Evolutionary conservation across 2,329 filamentous ascomycete species (phyloP).

Genomic region (Xylariaceae sp.): DNA sequence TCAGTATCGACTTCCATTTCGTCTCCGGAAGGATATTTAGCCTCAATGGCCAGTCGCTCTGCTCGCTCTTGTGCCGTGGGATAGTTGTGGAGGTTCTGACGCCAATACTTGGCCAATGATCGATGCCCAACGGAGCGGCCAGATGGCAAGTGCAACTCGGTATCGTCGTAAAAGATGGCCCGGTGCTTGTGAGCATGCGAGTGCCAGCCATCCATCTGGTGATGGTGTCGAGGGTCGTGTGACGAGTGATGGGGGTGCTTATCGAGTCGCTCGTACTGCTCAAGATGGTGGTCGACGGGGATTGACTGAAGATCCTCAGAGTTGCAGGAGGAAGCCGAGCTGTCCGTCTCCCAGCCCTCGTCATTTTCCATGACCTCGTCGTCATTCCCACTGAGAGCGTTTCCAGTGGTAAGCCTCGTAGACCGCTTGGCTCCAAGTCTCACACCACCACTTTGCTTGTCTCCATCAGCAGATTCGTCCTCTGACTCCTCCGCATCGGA

Average conservation of each 20-base stretch:
- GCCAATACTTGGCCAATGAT: constrained; percentile 78
- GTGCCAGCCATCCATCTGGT: constrained; percentile 69
- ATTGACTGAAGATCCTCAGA: constrained; percentile 77
- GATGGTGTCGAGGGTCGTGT: constrained; percentile 63
- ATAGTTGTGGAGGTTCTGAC: constrained; percentile 84
- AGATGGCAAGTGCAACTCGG: constrained; percentile 85
- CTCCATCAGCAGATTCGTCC: constrained; percentile 42
- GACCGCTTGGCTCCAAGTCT: constrained; percentile 60
- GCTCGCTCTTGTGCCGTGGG: constrained; percentile 71
- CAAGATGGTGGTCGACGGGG: constrained; percentile 63
- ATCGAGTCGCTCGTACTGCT: constrained; percentile 64
- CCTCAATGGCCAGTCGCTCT: constrained; percentile 56
- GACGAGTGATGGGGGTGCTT: constrained; percentile 71
- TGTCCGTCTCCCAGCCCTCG: constrained; percentile 94
- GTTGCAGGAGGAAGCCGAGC: constrained; percentile 78
- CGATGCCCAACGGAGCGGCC: constrained; percentile 87
- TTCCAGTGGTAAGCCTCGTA: constrained; percentile 40
- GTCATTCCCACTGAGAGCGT: constrained; percentile 43
- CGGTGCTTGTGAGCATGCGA: constrained; percentile 74
- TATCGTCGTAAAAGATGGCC: constrained; percentile 84
- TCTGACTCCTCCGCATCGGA: constrained; percentile 68
- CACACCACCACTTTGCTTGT: constrained; percentile 50
- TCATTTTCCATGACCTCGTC: constrained; percentile 52
- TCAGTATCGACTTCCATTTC: constrained; percentile 29
- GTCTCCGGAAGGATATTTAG: constrained; percentile 22